Evolutionary conservation across 192 early-diverging fungal genomes (phyloP), one percentile per base, ranked within the genome.

Genomic region (Coemansia sp.): DNA sequence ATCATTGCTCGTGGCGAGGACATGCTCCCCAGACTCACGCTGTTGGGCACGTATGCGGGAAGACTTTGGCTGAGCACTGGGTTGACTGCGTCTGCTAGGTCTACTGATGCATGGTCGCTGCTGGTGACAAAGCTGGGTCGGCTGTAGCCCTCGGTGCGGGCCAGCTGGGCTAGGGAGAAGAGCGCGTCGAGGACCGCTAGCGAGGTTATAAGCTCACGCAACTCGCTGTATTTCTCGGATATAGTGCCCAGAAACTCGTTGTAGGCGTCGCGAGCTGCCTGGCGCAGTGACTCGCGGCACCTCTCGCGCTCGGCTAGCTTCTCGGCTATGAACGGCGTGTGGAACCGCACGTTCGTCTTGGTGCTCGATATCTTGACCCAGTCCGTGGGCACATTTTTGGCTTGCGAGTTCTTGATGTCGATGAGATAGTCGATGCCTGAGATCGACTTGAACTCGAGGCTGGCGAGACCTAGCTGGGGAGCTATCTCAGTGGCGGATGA

Each of bases 11-110:
- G 71, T 16, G 67, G 48, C 31, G 66, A n/a, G 16, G 66, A 60
- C 7, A 78, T 70, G 0, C 86, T 85, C 6, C 94, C 93, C 0
- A 99, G 80, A 11, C 68, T 55, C 0, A 91, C 85, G 72, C 91
- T 89, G 77, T 99, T 99, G 34, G 97, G 92, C 61, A 99, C 95
- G 63, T 94, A 97, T 38, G 90, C 87, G 1, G 86, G 78, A 7
- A 74, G 62, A 0, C 67, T 59, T 33, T 60, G 33, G 48, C 41
- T 39, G 18, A 60, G 36, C n/a, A 73, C 62, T 3, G 85, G 85
- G 52, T 97, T 83, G 61, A 93, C 94, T 1, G 97, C 96, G 69
- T 95, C 95, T n/a, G 90, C 70, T 57, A 98, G 60, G 20, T 92
- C 81, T 10, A 77, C 65, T 3, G 91, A 92, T 3, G 94, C 91